Conservation (phyloP, 2,329 filamentous ascomycete species). For the Cladosporium cucumerinum region DNA sequence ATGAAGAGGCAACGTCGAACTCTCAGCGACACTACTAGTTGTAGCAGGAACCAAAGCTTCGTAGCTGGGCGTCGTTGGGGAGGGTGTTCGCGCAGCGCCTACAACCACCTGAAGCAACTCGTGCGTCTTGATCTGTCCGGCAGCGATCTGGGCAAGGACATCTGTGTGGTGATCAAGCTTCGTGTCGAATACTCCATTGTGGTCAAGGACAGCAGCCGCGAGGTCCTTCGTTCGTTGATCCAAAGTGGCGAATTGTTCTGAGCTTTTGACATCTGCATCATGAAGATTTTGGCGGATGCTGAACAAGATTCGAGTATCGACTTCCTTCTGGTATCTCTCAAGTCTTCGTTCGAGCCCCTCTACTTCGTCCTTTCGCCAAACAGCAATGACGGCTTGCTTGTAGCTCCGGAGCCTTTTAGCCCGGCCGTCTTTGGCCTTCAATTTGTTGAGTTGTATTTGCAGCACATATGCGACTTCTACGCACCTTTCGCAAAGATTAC, state of each 20-base stretch:
- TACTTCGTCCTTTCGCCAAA: constrained; percentile 3
- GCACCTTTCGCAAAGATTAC: constrained; percentile 10
- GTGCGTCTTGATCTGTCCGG: background rate
- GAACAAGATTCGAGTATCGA: constrained; percentile 2
- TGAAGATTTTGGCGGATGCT: background rate
- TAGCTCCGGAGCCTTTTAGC: constrained; percentile 7
- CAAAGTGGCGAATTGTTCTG: background rate
- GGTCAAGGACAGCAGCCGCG: background rate
- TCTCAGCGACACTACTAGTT: background rate
- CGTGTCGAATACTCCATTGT: background rate
- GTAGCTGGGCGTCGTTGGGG: background rate
- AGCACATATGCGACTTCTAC: constrained; percentile 1
- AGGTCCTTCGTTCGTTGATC: constrained; percentile 6
- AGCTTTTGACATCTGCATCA: background rate
- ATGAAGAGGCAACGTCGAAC: background rate
- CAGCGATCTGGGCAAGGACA: background rate
- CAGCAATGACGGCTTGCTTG: constrained; percentile 8
- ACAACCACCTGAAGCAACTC: constrained; percentile 3
- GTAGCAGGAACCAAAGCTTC: background rate
- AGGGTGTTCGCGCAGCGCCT: background rate
- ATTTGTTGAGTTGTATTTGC: constrained; percentile 9
- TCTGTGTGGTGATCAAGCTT: constrained; percentile 7
- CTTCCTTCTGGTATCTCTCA: background rate
- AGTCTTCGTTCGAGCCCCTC: constrained; percentile 2
- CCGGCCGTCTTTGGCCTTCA: constrained; percentile 6